phyloP scores from a whole-genome alignment of 2,329 filamentous ascomycete species.

The Penicillium brevicompactum region DNA sequence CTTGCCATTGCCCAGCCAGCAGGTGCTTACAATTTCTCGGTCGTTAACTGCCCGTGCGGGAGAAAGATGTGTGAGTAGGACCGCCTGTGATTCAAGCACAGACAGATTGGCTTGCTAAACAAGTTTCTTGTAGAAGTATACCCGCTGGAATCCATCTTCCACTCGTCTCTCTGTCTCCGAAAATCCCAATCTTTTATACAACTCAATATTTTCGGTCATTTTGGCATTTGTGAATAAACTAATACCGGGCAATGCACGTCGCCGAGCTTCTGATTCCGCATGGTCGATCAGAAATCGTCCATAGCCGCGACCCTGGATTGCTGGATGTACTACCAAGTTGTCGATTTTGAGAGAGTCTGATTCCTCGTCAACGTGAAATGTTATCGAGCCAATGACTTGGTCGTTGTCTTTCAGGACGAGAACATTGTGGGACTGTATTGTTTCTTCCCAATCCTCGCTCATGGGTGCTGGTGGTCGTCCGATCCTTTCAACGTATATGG shows the following conservation, averaged over 20 bases:
- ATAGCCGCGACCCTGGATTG: constrained; percentile 20
- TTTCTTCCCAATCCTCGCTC: constrained; percentile 17
- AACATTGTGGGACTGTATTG: constrained; percentile 10
- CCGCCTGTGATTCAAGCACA: neutral
- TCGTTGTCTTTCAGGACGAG: constrained; percentile 12
- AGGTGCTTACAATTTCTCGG: too few relatives aligned
- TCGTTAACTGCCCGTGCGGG: too few relatives aligned
- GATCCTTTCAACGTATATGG: constrained; percentile 26
- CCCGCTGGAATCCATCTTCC: constrained; percentile 25
- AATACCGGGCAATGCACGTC: neutral
- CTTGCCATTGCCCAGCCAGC: neutral
- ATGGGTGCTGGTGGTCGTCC: constrained; percentile 25
- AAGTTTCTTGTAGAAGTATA: constrained; percentile 20
- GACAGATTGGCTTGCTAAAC: neutral
- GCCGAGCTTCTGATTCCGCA: neutral
- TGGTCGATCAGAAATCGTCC: constrained; percentile 8
- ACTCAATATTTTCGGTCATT: constrained; percentile 26
- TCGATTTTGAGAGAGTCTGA: constrained; percentile 13
- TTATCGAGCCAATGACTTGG: constrained; percentile 16
- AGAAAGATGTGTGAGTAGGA: too few relatives aligned
- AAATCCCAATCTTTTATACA: constrained; percentile 25
- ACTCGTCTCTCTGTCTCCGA: constrained; percentile 14
- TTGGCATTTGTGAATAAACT: constrained; percentile 27
- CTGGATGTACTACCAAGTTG: constrained; percentile 24
- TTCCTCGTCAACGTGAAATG: neutral